Base-by-base conservation (phyloP, 2,329 filamentous ascomycete species). In the Neofusicoccum laricinum region DNA sequence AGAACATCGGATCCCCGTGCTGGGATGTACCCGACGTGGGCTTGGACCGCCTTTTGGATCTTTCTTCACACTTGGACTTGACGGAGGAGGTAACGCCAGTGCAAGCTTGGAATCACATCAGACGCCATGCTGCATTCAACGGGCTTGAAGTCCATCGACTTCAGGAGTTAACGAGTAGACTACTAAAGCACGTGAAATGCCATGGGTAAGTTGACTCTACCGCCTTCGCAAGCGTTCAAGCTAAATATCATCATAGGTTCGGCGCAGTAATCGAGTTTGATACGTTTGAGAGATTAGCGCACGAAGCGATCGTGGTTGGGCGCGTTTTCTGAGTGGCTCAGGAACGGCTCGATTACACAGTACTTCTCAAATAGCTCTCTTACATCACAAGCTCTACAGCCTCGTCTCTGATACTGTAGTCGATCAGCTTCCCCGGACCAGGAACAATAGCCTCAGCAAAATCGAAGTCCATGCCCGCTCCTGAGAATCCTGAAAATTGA, bases 61-160 rank as follows among this genome's bases (percentile, higher is more conserved):
- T 72, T 1, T 70, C 71, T 2, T 30, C n/a, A 4, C 67, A 46
- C 40, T 69, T 69, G 46, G 70, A 63, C 36, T 68, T 70, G 4
- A 65, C 68, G 4, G 68, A 68, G 10, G 73, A 77, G 38, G 59
- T 77, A 2, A 78, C 76, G 1, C 76, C 76, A 0, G 71, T 78
- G 1, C 76, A 78, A 62, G 75, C 73, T 3, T 77, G 75, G 76
- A 69, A 74, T 48, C 65, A 70, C 21, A 69, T 77, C 8, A 68
- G 68, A 12, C 53, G 64, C 21, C 70, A 74, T 64, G 65, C 68
- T 2, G 67, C 67, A 8, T 72, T 76, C 58, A 32, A 57, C 0
- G 43, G 34, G 12, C 36, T 76, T 11, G 69, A 70, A 4, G 45
- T 69, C 0, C 57, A 61, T 1, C 51, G 45, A 2, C 59, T 77